Evolutionary conservation across 768 basidiomycete species (phyloP).

Genomic region (Termitomyces sp.): DNA sequence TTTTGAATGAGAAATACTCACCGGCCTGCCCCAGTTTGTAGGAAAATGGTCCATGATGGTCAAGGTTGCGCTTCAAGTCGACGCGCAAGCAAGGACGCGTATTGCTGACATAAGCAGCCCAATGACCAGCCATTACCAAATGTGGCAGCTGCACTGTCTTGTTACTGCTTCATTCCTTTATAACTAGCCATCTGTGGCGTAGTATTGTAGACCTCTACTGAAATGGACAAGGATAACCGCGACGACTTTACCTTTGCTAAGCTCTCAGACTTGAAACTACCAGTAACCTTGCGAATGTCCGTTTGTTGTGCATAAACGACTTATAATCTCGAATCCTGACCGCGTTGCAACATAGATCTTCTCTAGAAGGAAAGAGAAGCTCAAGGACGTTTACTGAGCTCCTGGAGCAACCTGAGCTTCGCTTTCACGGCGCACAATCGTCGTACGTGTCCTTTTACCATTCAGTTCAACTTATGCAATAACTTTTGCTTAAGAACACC

Average conservation of each 20-base stretch:
- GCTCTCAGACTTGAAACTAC: slow-evolving; percentile 82
- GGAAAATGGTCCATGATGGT: slow-evolving; percentile 76
- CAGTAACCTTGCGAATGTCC: slow-evolving; percentile 83
- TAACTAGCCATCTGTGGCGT: background rate
- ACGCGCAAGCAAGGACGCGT: slow-evolving; percentile 17
- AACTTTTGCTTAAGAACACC: slow-evolving; percentile 53
- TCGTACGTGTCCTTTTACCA: slow-evolving; percentile 40
- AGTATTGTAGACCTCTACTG: background rate
- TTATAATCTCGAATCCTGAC: background rate
- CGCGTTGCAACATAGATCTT: slow-evolving; percentile 44
- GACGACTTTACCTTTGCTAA: slow-evolving; percentile 94
- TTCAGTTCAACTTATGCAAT: slow-evolving; percentile 17
- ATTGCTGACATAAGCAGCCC: slow-evolving; percentile 10
- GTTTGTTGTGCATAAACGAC: slow-evolving; percentile 11
- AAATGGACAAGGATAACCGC: slow-evolving; percentile 53
- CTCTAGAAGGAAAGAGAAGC: slow-evolving; percentile 78
- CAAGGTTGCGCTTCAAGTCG: background rate
- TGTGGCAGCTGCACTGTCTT: background rate
- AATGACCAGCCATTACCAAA: slow-evolving; percentile 3
- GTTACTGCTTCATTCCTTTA: background rate
- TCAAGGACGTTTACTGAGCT: slow-evolving; percentile 72
- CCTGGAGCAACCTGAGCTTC: slow-evolving; percentile 74
- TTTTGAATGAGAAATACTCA: slow-evolving; percentile 24
- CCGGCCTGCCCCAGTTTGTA: slow-evolving; percentile 78
- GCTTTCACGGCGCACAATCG: slow-evolving; percentile 79